Evolutionary conservation across 1,139 yeast genomes (phyloP), one percentile per base, ranked within the genome.

Genomic region (Torulaspora globosa): DNA sequence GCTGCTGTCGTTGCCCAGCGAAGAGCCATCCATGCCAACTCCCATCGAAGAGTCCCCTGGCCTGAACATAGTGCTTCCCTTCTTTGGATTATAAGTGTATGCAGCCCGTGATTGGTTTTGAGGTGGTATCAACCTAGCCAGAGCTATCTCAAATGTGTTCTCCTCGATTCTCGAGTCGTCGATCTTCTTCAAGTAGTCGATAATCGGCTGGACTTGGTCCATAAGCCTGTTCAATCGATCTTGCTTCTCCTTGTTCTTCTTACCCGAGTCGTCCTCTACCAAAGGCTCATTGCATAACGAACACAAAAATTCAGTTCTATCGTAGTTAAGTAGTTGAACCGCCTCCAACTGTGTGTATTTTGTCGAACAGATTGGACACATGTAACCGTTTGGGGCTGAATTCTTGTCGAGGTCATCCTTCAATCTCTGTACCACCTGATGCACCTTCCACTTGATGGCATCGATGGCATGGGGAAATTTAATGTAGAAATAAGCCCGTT

Each of bases 401-500:
- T 84, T 87, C 55, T 79, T 79, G 31, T 80, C 82, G 71, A 92
- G 78, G 61, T 89, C 95, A 53, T 84, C 87, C 63, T 87, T 87
- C 48, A 90, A 73, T 48, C 74, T 68, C 56, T 82, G 83, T 11
- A 88, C 97, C 34, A 94, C 76, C 36, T 86, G 78, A 63, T 92
- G 97, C 51, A 92, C 87, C 63, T 90, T 89, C 97, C 97, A 94
- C 67, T 94, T 92, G 63, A 92, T 82, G 12, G 97, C 81, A 68
- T 92, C 98, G 39, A 94, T 86, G 1, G 97, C 95, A 63, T 89
- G 96, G 1, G 97, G 88, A 62, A 79, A 81, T 60, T 88, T 96
- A 47, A 92, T 82, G 63, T 78, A 92, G 67, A 82, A 92, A 64
- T 89, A 92, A 0, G 94, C 84, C 60, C 90, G 75, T 16, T 86